A percentile compares a stretch with the other conserved stretches of the same genome.
Conservation (phyloP, 2,329 filamentous ascomycete species). For the Aspergillus versicolor region DNA sequence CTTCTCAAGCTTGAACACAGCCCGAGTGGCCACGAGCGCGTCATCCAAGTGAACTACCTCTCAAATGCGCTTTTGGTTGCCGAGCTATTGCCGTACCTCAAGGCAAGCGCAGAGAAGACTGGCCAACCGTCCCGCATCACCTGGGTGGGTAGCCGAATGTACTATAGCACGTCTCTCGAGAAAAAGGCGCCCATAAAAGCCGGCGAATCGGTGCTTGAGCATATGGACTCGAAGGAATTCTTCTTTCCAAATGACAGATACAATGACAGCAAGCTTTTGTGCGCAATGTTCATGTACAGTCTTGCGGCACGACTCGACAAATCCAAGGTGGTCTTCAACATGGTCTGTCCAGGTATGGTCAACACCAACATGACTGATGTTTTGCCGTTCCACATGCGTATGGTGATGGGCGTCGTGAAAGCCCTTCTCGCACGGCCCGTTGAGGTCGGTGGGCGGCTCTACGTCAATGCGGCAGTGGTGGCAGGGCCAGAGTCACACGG, state of each 20-base stretch:
- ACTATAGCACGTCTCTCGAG: neutral
- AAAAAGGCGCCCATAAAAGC: too few species aligned
- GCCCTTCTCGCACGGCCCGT: constrained; percentile 11
- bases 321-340: constrained; percentile 25
- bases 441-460: constrained; percentile 19
- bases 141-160: constrained; percentile 23
- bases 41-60: constrained; percentile 37
- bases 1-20: constrained; percentile 17
- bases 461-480: constrained; percentile 21
- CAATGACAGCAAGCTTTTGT: constrained; percentile 22
- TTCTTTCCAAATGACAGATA: constrained; percentile 9
- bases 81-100: constrained; percentile 30
- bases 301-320: constrained; percentile 20
- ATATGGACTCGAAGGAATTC: constrained; percentile 16
- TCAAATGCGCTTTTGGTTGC: constrained; percentile 27
- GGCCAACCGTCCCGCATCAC: constrained; percentile 14
- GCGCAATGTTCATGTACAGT: constrained; percentile 24
- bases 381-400: constrained; percentile 17
- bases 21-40: constrained; percentile 36
- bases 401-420: constrained; percentile 6
- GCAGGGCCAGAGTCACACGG: constrained; percentile 24
- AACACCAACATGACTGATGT: constrained; percentile 20
- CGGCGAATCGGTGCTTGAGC: neutral
- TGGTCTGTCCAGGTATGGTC: constrained; percentile 27
- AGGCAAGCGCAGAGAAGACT: constrained; percentile 13